These are phyloP conservation scores for Penicillium paradoxum DNA, from an alignment of 495 filamentous ascomycete species.

Conservation along the genomic window DNA sequence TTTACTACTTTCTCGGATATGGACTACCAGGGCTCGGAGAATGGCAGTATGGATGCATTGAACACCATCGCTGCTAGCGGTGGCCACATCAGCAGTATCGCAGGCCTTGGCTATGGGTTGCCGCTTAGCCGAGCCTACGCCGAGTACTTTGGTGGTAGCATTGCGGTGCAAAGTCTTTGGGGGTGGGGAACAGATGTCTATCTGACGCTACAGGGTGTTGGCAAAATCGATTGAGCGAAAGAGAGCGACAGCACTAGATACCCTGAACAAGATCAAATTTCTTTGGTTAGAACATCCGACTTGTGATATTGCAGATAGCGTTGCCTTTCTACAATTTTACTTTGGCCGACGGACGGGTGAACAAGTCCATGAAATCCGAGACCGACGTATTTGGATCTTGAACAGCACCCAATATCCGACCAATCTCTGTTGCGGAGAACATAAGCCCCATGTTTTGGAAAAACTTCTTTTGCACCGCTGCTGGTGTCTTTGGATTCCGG, in stretches of 20 bases:
- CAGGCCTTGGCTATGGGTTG: constrained; percentile 88
- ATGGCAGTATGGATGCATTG: constrained; percentile 58
- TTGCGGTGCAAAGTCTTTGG: constrained; percentile 87
- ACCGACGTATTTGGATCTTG: constrained; percentile 55
- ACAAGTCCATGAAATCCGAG: constrained; percentile 77
- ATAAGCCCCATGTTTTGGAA: constrained; percentile 66
- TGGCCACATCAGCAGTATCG: constrained; percentile 69
- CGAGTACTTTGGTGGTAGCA: constrained; percentile 97
- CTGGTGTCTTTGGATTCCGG: constrained; percentile 68
- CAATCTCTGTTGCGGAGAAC: constrained; percentile 56
- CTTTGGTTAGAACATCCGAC: background rate
- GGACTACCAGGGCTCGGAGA: constrained; percentile 34
- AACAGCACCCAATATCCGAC: constrained; percentile 59
- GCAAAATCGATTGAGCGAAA: constrained; percentile 47
- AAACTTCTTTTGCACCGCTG: constrained; percentile 71
- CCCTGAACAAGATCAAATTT: background rate
- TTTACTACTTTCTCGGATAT: constrained; percentile 89
- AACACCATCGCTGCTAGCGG: constrained; percentile 66
- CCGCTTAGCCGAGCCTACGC: constrained; percentile 91
- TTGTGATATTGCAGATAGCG: background rate
- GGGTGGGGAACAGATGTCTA: constrained; percentile 92
- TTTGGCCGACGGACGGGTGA: constrained; percentile 6
- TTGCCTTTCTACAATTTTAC: constrained; percentile 6
- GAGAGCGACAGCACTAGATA: background rate
- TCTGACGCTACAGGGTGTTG: constrained; percentile 77